Percentiles rank a stretch among this genome's conserved stretches.
Conservation (phyloP, 2,329 filamentous ascomycete species). For the Phialophora tarda region DNA sequence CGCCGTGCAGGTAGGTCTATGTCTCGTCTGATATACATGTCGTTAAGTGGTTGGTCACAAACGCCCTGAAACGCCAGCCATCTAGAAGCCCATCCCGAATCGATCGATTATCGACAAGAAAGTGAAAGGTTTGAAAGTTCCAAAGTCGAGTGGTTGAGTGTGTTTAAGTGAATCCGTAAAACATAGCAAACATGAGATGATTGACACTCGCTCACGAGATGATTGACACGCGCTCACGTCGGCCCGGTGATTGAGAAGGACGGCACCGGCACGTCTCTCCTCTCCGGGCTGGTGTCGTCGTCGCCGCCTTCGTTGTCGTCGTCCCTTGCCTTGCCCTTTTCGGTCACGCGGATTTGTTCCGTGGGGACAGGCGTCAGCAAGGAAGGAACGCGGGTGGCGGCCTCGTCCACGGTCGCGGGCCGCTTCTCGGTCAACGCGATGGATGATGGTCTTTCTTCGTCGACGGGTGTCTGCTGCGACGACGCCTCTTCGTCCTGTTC, state of each 20-base stretch:
- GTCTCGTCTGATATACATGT: not conserved
- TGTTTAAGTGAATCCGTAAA: too few species aligned
- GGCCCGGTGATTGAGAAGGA: constrained; percentile 31
- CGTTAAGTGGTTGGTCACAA: not conserved
- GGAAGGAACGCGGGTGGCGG: not conserved
- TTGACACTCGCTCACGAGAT: constrained; percentile 8
- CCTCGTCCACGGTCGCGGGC: not conserved
- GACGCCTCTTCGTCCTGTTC: constrained; percentile 22
- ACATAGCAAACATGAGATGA: not conserved
- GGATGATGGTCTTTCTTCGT: constrained; percentile 26
- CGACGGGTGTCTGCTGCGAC: not conserved
- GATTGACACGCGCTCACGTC: constrained; percentile 17
- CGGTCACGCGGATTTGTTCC: not conserved
- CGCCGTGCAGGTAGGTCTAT: not conserved
- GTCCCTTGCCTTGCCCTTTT: not conserved
- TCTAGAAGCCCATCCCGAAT: not conserved
- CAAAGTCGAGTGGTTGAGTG: not conserved
- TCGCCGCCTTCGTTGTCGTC: not conserved
- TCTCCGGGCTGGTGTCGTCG: not conserved
- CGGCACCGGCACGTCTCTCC: constrained; percentile 23
- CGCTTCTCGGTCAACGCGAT: constrained; percentile 8
- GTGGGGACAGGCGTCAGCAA: constrained; percentile 2
- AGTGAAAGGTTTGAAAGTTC: not conserved
- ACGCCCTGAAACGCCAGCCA: too few species aligned
- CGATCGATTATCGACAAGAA: not conserved